These are phyloP conservation scores for Pythium brassicae DNA, from an alignment of 352 stramenopile species.

Conservation along the genomic window DNA sequence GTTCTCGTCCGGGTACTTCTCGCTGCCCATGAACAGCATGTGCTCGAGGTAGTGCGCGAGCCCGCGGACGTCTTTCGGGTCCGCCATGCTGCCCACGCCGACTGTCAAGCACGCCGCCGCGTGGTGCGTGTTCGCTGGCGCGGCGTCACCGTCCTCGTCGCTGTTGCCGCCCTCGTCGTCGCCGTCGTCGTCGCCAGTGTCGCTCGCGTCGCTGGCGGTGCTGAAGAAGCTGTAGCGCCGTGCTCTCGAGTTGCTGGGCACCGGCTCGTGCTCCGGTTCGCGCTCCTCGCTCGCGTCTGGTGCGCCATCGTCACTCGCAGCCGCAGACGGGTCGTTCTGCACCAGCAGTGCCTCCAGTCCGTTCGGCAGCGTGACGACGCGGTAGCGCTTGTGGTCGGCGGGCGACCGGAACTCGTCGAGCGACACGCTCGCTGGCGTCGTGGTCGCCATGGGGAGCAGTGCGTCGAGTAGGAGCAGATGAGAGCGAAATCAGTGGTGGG, in stretches of 20 bases:
- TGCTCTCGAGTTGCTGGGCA: not conserved
- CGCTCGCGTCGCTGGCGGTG: constrained; percentile 3
- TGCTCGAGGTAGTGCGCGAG: constrained; percentile 89
- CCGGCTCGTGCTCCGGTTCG: constrained; percentile 1
- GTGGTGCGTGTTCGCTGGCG: constrained; percentile 16
- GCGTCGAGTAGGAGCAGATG: too few relatives aligned
- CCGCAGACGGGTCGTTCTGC: constrained; percentile 25
- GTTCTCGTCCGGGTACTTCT: constrained; percentile 91
- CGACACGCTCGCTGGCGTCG: constrained; percentile 11
- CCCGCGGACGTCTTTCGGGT: constrained; percentile 52
- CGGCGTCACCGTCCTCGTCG: constrained; percentile 11
- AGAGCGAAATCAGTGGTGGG: too few relatives aligned
- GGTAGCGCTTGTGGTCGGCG: constrained; percentile 67
- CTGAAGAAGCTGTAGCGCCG: constrained; percentile 16
- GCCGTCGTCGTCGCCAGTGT: constrained; percentile 12
- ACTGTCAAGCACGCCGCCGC: constrained; percentile 57
- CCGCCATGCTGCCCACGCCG: constrained; percentile 48
- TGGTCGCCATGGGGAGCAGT: constrained; percentile 6
- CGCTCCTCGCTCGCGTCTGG: not conserved
- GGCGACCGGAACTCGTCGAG: constrained; percentile 52
- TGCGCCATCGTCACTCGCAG: not conserved
- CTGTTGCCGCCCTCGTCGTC: constrained; percentile 12
- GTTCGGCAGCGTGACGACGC: constrained; percentile 59
- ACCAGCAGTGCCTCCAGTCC: constrained; percentile 63
- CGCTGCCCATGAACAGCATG: constrained; percentile 92